A percentile compares a stretch with the other conserved stretches of the same genome.
Evolutionary conservation across 2,329 filamentous ascomycete species (phyloP).

Genomic region (Pezicula carpinea): DNA sequence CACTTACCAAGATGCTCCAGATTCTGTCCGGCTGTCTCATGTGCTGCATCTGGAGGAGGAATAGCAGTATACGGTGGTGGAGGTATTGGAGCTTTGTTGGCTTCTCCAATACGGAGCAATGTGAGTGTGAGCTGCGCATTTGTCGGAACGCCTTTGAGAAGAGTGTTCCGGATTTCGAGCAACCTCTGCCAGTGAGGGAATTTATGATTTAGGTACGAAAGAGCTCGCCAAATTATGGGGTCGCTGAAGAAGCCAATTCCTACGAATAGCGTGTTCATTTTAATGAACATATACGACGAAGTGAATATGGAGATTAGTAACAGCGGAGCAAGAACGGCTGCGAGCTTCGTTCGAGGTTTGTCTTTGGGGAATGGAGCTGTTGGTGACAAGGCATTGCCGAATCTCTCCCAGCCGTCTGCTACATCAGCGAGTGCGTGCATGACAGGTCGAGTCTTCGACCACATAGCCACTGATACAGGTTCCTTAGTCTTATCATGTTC

Average conservation of each 20-base stretch:
- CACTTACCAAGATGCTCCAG: constrained; percentile 45
- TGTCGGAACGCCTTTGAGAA: constrained; percentile 78
- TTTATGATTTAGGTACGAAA: constrained; percentile 54
- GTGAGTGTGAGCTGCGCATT: constrained; percentile 82
- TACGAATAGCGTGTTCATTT: constrained; percentile 59
- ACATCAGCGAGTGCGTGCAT: constrained; percentile 63
- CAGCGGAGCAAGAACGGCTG: constrained; percentile 45
- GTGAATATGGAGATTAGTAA: constrained; percentile 48
- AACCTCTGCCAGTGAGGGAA: constrained; percentile 72
- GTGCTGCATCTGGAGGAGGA: constrained; percentile 34
- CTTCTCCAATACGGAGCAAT: constrained; percentile 74
- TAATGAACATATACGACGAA: constrained; percentile 57
- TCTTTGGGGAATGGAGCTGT: constrained; percentile 56
- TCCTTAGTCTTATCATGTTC: constrained; percentile 73
- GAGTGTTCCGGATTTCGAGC: constrained; percentile 67
- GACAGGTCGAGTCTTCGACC: constrained; percentile 67
- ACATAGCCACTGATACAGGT: constrained; percentile 72
- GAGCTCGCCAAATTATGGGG: constrained; percentile 59
- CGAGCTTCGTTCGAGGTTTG: constrained; percentile 49
- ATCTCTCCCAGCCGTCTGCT: constrained; percentile 58
- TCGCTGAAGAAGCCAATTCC: constrained; percentile 79
- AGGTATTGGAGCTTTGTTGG: constrained; percentile 73
- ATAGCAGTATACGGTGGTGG: constrained; percentile 45
- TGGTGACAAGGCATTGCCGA: constrained; percentile 60
- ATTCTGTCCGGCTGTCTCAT: constrained; percentile 44